These are phyloP conservation scores for Pichia californica DNA, from an alignment of 805 yeast genomes.

Conservation along the genomic window DNA sequence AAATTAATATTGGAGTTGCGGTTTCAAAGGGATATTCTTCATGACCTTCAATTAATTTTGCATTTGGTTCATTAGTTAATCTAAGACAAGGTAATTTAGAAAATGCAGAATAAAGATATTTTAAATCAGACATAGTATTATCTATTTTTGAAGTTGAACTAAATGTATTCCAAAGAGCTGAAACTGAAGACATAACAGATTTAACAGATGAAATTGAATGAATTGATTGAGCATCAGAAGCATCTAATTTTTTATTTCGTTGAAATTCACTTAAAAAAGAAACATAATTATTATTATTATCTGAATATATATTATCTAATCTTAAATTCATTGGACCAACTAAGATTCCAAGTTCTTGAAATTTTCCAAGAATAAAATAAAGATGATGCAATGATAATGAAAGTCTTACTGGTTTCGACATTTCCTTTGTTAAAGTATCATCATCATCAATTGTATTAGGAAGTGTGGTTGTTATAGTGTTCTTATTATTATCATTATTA, in stretches of 20 bases:
- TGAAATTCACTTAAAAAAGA: constrained; percentile 55
- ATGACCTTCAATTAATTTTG: constrained; percentile 51
- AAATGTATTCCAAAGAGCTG: constrained; percentile 35
- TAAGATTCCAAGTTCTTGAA: constrained; percentile 39
- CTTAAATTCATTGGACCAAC: constrained; percentile 60
- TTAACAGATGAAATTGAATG: constrained; percentile 54
- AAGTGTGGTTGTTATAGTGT: background rate
- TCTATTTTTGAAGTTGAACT: constrained; percentile 36
- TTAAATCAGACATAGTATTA: constrained; percentile 37
- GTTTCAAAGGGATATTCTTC: constrained; percentile 71
- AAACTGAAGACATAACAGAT: constrained; percentile 42
- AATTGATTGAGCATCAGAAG: constrained; percentile 40
- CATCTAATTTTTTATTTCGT: constrained; percentile 29
- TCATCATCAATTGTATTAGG: constrained; percentile 8
- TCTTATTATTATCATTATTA: background rate
- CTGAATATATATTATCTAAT: constrained; percentile 49
- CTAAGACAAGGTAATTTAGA: constrained; percentile 60
- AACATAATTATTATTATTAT: constrained; percentile 43
- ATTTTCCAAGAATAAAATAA: constrained; percentile 52
- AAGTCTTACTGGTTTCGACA: constrained; percentile 46
- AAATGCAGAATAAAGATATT: constrained; percentile 55
- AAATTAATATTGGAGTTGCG: constrained; percentile 55
- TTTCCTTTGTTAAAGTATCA: constrained; percentile 8
- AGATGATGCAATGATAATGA: constrained; percentile 58
- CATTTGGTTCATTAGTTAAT: constrained; percentile 52